Conservation (phyloP, 768 basidiomycete species). For the Coprinopsis marcescibilis region DNA sequence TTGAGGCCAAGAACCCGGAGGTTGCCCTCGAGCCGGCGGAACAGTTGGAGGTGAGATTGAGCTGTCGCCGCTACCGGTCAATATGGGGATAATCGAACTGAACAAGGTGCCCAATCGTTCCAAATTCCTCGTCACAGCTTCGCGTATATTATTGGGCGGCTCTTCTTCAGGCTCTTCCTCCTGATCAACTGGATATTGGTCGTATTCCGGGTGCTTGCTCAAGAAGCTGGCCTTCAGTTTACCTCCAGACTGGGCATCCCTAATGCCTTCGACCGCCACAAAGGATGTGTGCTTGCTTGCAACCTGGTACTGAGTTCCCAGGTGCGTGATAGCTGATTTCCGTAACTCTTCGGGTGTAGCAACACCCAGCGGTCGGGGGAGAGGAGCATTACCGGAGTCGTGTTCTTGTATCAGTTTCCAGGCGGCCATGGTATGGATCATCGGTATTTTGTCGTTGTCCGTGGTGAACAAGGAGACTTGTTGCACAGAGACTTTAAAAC, state of each 20-base stretch:
- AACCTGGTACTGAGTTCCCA: constrained; percentile 48
- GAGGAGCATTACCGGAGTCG: constrained; percentile 28
- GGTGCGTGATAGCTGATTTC: constrained; percentile 41
- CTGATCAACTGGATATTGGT: not conserved
- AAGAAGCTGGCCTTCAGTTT: constrained; percentile 3
- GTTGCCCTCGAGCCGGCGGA: not conserved
- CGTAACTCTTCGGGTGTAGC: constrained; percentile 29
- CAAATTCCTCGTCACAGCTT: not conserved
- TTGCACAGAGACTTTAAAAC: constrained; percentile 25
- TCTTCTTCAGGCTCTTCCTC: not conserved
- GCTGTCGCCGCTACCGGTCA: not conserved
- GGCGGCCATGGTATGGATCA: constrained; percentile 52
- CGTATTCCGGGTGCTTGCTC: constrained; percentile 3
- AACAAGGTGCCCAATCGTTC: no score
- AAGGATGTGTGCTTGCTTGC: constrained; percentile 51
- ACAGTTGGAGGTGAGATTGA: not conserved
- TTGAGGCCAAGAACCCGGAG: not conserved
- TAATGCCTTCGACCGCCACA: constrained; percentile 37
- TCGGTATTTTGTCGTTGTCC: constrained; percentile 23
- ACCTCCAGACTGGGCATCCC: not conserved
- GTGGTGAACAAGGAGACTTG: constrained; percentile 28
- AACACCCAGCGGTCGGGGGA: constrained; percentile 22
- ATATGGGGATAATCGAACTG: not conserved
- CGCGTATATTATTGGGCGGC: no score
- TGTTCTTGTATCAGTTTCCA: constrained; percentile 49